Conservation (phyloP, 768 basidiomycete species). For the Auriculariales sp. region DNA sequence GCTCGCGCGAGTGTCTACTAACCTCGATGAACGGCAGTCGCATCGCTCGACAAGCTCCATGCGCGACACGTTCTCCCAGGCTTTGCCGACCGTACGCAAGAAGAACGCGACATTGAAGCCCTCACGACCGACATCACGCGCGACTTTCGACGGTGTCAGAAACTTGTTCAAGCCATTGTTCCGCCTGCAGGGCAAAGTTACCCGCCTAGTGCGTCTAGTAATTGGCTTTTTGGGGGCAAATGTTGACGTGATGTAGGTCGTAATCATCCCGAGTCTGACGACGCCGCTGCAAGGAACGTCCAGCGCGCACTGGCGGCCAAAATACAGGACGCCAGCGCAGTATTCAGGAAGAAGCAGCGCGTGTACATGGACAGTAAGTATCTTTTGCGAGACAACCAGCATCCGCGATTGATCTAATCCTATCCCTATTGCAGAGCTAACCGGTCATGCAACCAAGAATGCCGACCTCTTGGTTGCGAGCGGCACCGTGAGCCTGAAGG, state of each 20-base stretch:
- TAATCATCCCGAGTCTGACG: too few species aligned
- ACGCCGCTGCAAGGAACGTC: constrained; percentile 76
- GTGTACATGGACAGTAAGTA: constrained; percentile 95
- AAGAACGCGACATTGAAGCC: constrained; percentile 86
- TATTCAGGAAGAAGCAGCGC: constrained; percentile 94
- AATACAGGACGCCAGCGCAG: constrained; percentile 81
- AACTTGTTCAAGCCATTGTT: constrained; percentile 65
- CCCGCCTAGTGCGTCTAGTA: constrained; percentile 7
- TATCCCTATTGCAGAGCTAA: constrained; percentile 45
- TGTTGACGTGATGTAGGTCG: constrained; percentile 7
- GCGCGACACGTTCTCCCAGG: constrained; percentile 93
- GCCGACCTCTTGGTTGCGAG: constrained; percentile 87
- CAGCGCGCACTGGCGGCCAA: constrained; percentile 93
- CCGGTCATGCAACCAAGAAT: constrained; percentile 96
- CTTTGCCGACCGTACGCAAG: constrained; percentile 85
- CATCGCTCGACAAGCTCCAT: constrained; percentile 85
- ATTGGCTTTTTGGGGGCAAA: too few species aligned
- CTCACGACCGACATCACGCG: constrained; percentile 80
- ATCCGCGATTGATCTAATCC: constrained; percentile 8
- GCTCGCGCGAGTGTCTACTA: not conserved
- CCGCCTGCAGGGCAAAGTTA: too few species aligned
- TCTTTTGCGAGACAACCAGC: constrained; percentile 4
- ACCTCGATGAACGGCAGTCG: constrained; percentile 35
- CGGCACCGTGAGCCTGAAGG: constrained; percentile 68
- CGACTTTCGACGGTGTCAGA: constrained; percentile 43